Evolutionary conservation across 2,329 filamentous ascomycete species (phyloP).

Genomic region (Exophiala lecanii-corni): DNA sequence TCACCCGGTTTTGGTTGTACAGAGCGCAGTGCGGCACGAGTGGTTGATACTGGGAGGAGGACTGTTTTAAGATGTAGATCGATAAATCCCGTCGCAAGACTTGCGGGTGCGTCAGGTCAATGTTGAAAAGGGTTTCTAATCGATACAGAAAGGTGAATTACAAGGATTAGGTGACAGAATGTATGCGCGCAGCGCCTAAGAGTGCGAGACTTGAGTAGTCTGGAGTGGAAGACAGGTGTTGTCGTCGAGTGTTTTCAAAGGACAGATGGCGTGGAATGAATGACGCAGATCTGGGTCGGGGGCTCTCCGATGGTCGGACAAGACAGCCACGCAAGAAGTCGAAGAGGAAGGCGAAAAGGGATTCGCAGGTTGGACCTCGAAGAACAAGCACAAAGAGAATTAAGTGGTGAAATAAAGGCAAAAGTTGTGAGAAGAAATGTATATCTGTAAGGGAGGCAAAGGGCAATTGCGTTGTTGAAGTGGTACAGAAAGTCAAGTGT

Average conservation of each 20-base stretch:
- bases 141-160: constrained; percentile 9
- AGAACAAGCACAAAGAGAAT: background rate
- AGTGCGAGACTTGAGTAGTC: constrained; percentile 5
- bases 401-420: constrained; percentile 1
- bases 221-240: constrained; percentile 7
- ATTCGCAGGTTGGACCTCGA: background rate
- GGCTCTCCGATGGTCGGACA: constrained; percentile 9
- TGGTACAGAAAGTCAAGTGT: constrained; percentile 13
- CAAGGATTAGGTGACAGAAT: constrained; percentile 14
- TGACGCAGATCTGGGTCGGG: constrained; percentile 18
- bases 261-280: constrained; percentile 19
- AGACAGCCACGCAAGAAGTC: background rate
- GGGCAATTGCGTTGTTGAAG: constrained; percentile 6
- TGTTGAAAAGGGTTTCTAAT: background rate
- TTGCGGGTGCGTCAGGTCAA: no score
- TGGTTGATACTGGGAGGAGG: no score
- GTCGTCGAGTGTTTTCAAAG: constrained; percentile 10
- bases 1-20: constrained; percentile 2
- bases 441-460: background rate
- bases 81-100: no score
- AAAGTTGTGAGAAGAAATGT: background rate
- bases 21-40: no score
- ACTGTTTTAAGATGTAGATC: no score
- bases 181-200: constrained; percentile 20
- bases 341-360: background rate